Conservation (phyloP, 352 stramenopile species). For the Globisporangium apiculatum region DNA sequence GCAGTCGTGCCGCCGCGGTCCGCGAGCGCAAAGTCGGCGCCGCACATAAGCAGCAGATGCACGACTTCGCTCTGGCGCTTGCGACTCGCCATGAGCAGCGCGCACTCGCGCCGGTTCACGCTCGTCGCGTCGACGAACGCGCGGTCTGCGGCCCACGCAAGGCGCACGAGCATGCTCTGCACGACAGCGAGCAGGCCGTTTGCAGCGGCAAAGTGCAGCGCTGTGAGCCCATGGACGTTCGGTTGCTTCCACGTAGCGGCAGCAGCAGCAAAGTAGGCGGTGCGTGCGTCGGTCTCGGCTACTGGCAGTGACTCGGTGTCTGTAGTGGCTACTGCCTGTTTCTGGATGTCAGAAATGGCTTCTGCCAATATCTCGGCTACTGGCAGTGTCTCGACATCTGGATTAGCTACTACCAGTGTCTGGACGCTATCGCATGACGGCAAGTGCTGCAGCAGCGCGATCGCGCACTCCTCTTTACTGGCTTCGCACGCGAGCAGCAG, state of each 20-base stretch:
- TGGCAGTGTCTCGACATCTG: background rate
- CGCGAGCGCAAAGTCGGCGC: constrained; percentile 31
- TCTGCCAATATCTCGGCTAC: background rate
- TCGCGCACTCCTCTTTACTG: constrained; percentile 39
- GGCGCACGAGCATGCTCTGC: constrained; percentile 23
- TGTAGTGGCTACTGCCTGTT: too few relatives aligned
- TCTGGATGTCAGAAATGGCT: too few relatives aligned
- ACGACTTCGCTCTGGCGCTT: constrained; percentile 45
- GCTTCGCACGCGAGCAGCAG: constrained; percentile 51
- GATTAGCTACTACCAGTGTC: too few relatives aligned
- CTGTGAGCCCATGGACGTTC: constrained; percentile 50
- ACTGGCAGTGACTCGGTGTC: background rate
- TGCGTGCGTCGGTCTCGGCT: constrained; percentile 1
- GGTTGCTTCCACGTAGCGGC: constrained; percentile 27
- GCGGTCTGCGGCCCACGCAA: constrained; percentile 23
- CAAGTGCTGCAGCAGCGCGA: constrained; percentile 28
- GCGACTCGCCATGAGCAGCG: constrained; percentile 54
- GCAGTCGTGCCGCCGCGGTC: constrained; percentile 47
- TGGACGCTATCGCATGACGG: background rate
- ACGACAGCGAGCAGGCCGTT: constrained; percentile 31
- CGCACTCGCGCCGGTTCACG: constrained; percentile 38
- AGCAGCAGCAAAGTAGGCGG: background rate
- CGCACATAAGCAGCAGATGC: constrained; percentile 29
- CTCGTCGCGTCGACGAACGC: constrained; percentile 42
- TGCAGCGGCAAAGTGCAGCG: constrained; percentile 49